Evolutionary conservation across 768 basidiomycete genomes (phyloP).

Genomic region (Leccinum subgranulosum): DNA sequence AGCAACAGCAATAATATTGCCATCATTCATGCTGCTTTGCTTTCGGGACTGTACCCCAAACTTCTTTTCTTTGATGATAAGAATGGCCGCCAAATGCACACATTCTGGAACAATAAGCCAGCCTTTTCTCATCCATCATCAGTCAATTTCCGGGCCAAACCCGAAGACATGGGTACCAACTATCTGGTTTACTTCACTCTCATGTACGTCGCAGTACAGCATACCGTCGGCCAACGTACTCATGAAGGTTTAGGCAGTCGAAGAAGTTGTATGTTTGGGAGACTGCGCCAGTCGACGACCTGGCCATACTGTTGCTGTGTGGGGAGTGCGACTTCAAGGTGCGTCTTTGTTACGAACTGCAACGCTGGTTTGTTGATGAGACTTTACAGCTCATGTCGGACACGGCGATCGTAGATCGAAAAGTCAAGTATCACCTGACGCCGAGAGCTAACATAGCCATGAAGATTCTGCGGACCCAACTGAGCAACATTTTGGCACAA

Average conservation of each 20-base stretch:
- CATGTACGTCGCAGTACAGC: conserved; percentile 49
- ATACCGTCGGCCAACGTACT: background rate
- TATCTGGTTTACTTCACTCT: conserved; percentile 84
- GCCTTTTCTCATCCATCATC: conserved; percentile 88
- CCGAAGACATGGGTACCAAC: conserved; percentile 68
- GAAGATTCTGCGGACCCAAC: conserved; percentile 68
- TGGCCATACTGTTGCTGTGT: conserved; percentile 77
- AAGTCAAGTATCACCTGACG: conserved; percentile 66
- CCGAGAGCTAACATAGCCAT: conserved; percentile 78
- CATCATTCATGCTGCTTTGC: conserved; percentile 77
- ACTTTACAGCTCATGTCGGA: conserved; percentile 61
- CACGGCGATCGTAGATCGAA: conserved; percentile 77
- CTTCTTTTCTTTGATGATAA: conserved; percentile 66
- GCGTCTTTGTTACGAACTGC: conserved; percentile 12
- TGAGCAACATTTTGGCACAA: conserved; percentile 56
- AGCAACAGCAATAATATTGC: conserved; percentile 60
- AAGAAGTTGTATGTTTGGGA: conserved; percentile 95
- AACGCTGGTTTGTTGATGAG: conserved; percentile 4
- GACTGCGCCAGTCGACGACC: conserved; percentile 82
- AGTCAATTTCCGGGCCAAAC: conserved; percentile 75
- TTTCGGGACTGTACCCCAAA: conserved; percentile 89
- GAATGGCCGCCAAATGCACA: conserved; percentile 60
- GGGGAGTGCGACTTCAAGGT: conserved; percentile 92
- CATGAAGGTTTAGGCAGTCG: conserved; percentile 64
- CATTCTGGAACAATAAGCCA: conserved; percentile 76